Base-by-base conservation (phyloP, 1,284 basidiomycete genomes). In the Pseudozyma sp. region DNA sequence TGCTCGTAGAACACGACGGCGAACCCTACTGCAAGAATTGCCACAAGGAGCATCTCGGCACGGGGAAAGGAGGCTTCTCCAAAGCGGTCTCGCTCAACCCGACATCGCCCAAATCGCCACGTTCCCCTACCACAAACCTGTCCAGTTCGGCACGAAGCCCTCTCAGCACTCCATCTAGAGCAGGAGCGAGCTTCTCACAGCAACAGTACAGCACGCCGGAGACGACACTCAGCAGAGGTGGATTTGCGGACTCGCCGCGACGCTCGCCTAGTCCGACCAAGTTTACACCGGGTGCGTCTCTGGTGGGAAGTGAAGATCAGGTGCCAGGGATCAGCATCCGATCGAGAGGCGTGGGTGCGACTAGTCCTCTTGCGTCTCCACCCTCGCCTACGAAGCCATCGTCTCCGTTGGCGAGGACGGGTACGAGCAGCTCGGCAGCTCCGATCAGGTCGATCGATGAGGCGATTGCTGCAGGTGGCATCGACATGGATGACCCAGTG, bases 11-110 rank as follows among this genome's bases (percentile, higher is more conserved):
- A 48, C 82, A 84, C 46, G 81, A 84, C 48, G 75, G 77, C 51
- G 67, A 84, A 45, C 80, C 83, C 0, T 82, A 77, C 54, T 84
- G 83, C 69, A 82, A 78, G 56, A 79, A 79, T 35, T 84, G 83
- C 57, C 82, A 84, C 60, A 68, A 68, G 29, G 78, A 75, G 44
- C 71, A 81, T 52, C 68, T 84, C 2, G 83, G 83, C 8, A 81
- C 79, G 10, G 83, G 82, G n/a, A 81, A 79, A 37, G 81, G 80
- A 16, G 81, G 78, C 4, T 84, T 84, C 54, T 64, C 72, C 10
- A 78, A 77, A 31, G 81, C 82, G 6, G 83, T 84, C 54, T 76
- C 78, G 24, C 66, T 84, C 37, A 75, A 74, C 17, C 67, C 78
- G 6, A 72, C 73, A 0, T 68, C 68, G 29, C 76, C 74, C 46